A percentile compares a stretch with the other conserved stretches of the same genome.
Evolutionary conservation across 352 stramenopile genomes (phyloP).

Genomic region (Phytophthora cactorum): DNA sequence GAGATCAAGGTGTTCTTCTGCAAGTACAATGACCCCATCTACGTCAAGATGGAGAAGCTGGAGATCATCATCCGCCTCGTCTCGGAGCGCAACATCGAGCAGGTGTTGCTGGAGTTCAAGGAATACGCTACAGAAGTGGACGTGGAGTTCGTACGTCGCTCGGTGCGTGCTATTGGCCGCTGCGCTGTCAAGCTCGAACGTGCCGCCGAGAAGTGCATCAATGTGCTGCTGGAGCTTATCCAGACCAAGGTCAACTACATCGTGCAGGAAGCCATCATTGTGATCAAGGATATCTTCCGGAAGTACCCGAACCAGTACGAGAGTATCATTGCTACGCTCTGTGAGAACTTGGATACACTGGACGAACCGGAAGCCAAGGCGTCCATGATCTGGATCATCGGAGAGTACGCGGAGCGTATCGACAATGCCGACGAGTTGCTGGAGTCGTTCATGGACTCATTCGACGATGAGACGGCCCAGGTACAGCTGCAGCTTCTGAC

Average conservation of each 20-base stretch:
- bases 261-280: conserved; percentile 99
- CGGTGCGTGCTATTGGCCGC: conserved; percentile 97
- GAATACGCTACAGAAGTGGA: conserved; percentile 99
- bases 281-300: conserved; percentile 99
- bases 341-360: conserved; percentile 99
- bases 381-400: conserved; percentile 99
- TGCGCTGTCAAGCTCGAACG: conserved; percentile 98
- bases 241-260: conserved; percentile 99
- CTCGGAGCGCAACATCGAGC: conserved; percentile 98
- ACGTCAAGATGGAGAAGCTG: conserved; percentile 99
- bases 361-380: conserved; percentile 99
- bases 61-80: conserved; percentile 99
- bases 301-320: conserved; percentile 99
- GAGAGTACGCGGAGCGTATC: conserved; percentile 99
- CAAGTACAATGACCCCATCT: conserved; percentile 99
- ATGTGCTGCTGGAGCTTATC: conserved; percentile 98
- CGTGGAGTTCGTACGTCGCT: conserved; percentile 98
- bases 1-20: conserved; percentile 98
- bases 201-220: conserved; percentile 98
- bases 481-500: conserved; percentile 99
- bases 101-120: conserved; percentile 98
- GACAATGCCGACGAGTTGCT: conserved; percentile 99
- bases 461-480: conserved; percentile 96
- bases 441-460: conserved; percentile 98
- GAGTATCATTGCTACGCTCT: conserved; percentile 98